A percentile compares a stretch with the other conserved stretches of the same genome.
Evolutionary conservation across 495 filamentous ascomycete species (phyloP).

Genomic region (Tuber borchii): DNA sequence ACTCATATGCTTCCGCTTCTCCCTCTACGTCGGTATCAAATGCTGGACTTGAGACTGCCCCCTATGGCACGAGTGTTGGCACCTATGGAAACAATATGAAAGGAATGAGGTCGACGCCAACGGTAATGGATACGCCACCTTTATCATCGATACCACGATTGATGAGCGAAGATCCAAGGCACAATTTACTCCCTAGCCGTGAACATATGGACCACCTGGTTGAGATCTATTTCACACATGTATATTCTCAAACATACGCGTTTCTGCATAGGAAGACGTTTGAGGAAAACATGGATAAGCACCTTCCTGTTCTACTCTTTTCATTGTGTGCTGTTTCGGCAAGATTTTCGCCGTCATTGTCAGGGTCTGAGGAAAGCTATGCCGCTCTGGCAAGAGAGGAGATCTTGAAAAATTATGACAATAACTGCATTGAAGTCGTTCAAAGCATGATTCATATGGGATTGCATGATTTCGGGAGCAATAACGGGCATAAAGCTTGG

Average conservation of each 20-base stretch:
- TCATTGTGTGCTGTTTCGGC: conserved; percentile 41
- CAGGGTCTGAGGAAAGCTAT: conserved; percentile 22
- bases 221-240: conserved; percentile 35
- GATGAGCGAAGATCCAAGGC: conserved; percentile 37
- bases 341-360: conserved; percentile 27
- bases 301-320: conserved; percentile 34
- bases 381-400: conserved; percentile 28
- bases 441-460: conserved; percentile 42
- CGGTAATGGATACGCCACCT: conserved; percentile 27
- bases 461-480: conserved; percentile 41
- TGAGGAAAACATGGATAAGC: conserved; percentile 27
- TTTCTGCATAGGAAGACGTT: conserved; percentile 39
- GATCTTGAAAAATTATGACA: conserved; percentile 40
- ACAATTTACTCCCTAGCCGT: conserved; percentile 20
- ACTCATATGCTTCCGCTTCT: conserved; percentile 26
- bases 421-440: conserved; percentile 36
- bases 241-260: conserved; percentile 43
- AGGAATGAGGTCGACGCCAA: conserved; percentile 26
- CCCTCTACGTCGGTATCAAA: conserved; percentile 32
- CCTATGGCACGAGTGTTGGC: conserved; percentile 13
- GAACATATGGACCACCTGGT: conserved; percentile 22
- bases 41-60: conserved; percentile 15
- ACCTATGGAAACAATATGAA: conserved; percentile 18
- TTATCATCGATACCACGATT: conserved; percentile 20
- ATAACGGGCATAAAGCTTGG: conserved; percentile 41